Evolutionary conservation across 306 rosid species (phyloP).

Genomic region (Prunus mume): DNA sequence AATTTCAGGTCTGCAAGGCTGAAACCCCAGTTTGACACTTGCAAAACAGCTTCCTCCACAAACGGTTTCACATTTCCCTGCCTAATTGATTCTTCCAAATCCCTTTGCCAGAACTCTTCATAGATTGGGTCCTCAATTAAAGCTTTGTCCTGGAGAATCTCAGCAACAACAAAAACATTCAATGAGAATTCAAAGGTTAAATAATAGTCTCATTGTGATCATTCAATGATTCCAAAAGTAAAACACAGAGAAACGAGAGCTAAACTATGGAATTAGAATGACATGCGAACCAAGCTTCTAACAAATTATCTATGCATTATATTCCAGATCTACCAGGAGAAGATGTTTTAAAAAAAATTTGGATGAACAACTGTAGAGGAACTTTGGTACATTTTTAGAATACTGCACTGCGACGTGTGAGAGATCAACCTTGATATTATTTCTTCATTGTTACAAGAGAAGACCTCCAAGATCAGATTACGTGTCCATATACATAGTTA

Average conservation of each 20-base stretch:
- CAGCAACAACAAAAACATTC: conserved; percentile 4
- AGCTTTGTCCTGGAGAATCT: conserved; percentile 70
- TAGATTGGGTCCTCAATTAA: conserved; percentile 86
- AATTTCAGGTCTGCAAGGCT: conserved; percentile 82
- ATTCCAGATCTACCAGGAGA: background rate
- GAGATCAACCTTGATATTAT: no score
- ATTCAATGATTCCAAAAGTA: background rate
- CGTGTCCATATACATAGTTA: background rate
- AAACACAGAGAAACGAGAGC: background rate
- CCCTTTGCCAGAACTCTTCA: conserved; percentile 98
- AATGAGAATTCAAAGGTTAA: background rate
- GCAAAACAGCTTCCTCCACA: conserved; percentile 86
- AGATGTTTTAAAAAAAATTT: background rate
- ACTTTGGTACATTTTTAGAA: background rate
- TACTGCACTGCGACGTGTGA: background rate
- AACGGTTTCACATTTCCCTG: conserved; percentile 74
- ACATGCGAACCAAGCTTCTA: background rate
- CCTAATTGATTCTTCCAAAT: conserved; percentile 92
- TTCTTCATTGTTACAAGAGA: background rate
- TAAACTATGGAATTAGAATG: background rate
- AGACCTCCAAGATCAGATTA: background rate
- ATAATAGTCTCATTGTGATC: conserved; percentile 5
- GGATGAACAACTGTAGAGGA: background rate
- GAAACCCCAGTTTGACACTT: conserved; percentile 95
- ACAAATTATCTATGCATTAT: background rate